These are phyloP conservation scores for Populus hybrid DNA, from an alignment of 441 rosid species.

Conservation along the genomic window DNA sequence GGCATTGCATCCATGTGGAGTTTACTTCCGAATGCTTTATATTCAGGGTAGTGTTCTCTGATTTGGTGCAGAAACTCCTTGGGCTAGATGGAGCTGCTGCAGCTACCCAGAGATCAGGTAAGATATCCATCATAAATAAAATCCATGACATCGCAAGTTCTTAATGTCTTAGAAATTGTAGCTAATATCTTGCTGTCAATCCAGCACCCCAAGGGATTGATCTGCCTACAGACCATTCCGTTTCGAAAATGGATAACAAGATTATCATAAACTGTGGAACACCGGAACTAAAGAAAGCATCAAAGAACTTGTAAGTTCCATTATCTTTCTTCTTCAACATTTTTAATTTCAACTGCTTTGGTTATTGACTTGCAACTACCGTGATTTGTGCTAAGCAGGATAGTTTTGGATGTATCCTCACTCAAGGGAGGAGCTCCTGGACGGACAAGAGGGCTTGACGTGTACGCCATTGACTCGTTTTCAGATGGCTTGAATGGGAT, in stretches of 20 bases:
- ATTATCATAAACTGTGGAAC: slow-evolving; percentile 41
- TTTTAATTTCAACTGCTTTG: not conserved
- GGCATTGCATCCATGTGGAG: not conserved
- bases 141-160: not conserved
- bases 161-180: slow-evolving; percentile 10
- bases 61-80: slow-evolving; percentile 49
- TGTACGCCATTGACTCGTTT: slow-evolving; percentile 44
- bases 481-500: slow-evolving; percentile 45
- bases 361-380: not conserved
- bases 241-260: slow-evolving; percentile 49
- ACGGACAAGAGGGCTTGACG: slow-evolving; percentile 76
- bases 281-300: slow-evolving; percentile 41
- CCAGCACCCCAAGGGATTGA: slow-evolving; percentile 57
- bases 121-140: not conserved
- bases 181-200: slow-evolving; percentile 19
- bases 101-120: slow-evolving; percentile 51
- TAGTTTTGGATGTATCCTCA: slow-evolving; percentile 65
- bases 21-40: not conserved
- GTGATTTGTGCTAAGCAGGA: slow-evolving; percentile 38
- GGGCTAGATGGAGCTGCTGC: slow-evolving; percentile 53
- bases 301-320: slow-evolving; percentile 53
- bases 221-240: slow-evolving; percentile 57
- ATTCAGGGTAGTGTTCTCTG: not conserved
- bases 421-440: slow-evolving; percentile 83
- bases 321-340: not conserved